These are phyloP conservation scores for Pseudopithomyces chartarum DNA, from an alignment of 2,329 filamentous ascomycete genomes.

Conservation along the genomic window DNA sequence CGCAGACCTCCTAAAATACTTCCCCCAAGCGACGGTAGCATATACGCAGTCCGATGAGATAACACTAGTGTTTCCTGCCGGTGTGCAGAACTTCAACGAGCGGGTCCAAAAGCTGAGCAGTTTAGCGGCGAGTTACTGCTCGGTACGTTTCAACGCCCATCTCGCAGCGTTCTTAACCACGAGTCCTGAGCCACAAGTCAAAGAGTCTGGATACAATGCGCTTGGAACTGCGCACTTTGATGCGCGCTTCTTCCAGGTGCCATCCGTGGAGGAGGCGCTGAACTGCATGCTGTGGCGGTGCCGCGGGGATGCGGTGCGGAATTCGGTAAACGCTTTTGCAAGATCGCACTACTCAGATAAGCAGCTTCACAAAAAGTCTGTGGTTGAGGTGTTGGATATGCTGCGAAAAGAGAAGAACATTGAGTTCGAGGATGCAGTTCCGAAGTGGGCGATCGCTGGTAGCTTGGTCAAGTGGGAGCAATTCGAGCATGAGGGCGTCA, in stretches of 20 bases:
- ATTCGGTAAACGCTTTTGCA: conserved; percentile 33
- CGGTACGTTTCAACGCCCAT: conserved; percentile 33
- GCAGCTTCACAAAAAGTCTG: conserved; percentile 33
- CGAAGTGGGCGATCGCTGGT: conserved; percentile 39
- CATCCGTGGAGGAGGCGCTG: conserved; percentile 29
- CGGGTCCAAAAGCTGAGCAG: conserved; percentile 37
- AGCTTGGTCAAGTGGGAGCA: conserved; percentile 38
- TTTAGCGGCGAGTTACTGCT: conserved; percentile 33
- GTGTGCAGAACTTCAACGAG: conserved; percentile 34
- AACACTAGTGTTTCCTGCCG: conserved; percentile 35
- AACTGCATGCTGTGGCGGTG: conserved; percentile 40
- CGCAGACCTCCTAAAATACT: conserved; percentile 32
- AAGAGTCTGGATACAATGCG: conserved; percentile 15
- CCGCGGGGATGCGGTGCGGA: conserved; percentile 36
- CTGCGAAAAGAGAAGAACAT: conserved; percentile 30
- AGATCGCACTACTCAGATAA: conserved; percentile 29
- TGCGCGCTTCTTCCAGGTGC: conserved; percentile 33
- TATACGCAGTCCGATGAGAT: conserved; percentile 44
- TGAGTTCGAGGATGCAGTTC: conserved; percentile 31
- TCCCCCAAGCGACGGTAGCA: conserved; percentile 32
- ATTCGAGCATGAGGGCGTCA: conserved; percentile 34
- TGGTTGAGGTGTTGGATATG: conserved; percentile 26
- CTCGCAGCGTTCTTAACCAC: conserved; percentile 17
- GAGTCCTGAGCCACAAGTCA: conserved; percentile 24
- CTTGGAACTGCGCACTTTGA: conserved; percentile 36